A percentile compares a stretch with the other conserved stretches of the same genome.
These are phyloP conservation scores for Rehmannia glutinosa DNA, from an alignment of 257 asterid species.

Conservation along the genomic window DNA sequence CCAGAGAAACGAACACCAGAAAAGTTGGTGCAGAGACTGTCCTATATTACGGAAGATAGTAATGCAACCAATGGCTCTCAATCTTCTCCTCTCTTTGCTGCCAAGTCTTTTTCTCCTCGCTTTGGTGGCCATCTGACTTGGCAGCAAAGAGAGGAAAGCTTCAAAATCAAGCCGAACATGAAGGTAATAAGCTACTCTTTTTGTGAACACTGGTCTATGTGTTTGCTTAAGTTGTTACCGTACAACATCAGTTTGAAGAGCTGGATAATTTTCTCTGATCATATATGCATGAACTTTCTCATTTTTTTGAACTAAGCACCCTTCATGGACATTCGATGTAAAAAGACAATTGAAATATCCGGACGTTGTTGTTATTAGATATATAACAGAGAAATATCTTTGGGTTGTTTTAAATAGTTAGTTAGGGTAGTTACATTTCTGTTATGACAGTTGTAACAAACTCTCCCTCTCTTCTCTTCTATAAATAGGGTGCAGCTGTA, in stretches of 20 bases:
- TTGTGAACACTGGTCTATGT: not conserved
- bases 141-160: slow-evolving; percentile 82
- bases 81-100: slow-evolving; percentile 70
- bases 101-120: slow-evolving; percentile 66
- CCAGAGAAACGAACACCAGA: slow-evolving; percentile 59
- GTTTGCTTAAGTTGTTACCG: slow-evolving; percentile 1
- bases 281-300: not conserved
- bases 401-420: too few relatives aligned
- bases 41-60: slow-evolving; percentile 62
- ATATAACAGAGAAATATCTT: too few relatives aligned
- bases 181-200: slow-evolving; percentile 46
- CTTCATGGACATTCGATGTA: not conserved
- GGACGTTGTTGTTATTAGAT: not conserved
- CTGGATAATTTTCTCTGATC: not conserved
- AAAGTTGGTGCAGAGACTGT: slow-evolving; percentile 45
- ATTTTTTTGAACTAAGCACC: not conserved
- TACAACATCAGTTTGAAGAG: not conserved
- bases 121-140: slow-evolving; percentile 90
- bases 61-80: slow-evolving; percentile 47
- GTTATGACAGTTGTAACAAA: too few relatives aligned
- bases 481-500: too few relatives aligned
- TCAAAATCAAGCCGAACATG: slow-evolving; percentile 72
- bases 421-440: too few relatives aligned
- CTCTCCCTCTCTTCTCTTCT: too few relatives aligned
- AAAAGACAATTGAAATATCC: slow-evolving; percentile 4